Conservation (phyloP, 306 rosid species). For the Abrus pulchellus region DNA sequence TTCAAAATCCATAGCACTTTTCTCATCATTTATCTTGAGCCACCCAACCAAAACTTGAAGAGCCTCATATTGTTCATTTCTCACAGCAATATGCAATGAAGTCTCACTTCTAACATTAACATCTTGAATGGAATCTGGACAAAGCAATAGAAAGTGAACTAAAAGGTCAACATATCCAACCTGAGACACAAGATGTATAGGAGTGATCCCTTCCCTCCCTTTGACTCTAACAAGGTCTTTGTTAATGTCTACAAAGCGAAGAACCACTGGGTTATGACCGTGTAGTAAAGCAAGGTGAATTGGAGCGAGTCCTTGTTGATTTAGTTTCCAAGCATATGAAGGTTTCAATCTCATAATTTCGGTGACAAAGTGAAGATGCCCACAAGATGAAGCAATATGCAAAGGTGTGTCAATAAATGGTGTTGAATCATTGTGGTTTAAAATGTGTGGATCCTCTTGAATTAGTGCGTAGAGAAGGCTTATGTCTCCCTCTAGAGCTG, state of each 20-base stretch:
- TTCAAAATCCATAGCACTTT: background rate
- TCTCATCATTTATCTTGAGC: background rate
- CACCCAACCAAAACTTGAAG: constrained; percentile 33
- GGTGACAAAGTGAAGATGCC: constrained; percentile 34
- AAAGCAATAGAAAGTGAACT: constrained; percentile 25
- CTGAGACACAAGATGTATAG: constrained; percentile 6
- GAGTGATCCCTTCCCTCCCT: constrained; percentile 8
- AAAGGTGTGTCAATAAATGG: constrained; percentile 55
- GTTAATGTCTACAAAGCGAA: background rate
- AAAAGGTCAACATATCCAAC: background rate
- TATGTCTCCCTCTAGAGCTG: constrained; percentile 12
- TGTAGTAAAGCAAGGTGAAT: constrained; percentile 14
- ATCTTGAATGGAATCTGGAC: constrained; percentile 51
- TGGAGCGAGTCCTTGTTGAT: constrained; percentile 41
- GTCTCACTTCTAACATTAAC: constrained; percentile 45
- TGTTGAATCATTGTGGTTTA: background rate
- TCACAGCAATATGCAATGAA: constrained; percentile 52
- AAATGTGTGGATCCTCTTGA: background rate
- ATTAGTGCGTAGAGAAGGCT: background rate
- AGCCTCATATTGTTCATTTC: background rate
- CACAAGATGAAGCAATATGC: constrained; percentile 45
- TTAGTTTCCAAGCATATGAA: constrained; percentile 46
- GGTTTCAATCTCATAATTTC: constrained; percentile 54
- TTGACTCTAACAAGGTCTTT: constrained; percentile 8
- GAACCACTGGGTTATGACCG: background rate